Conservation (phyloP, 2,329 filamentous ascomycete species). For the Fusarium sororula region DNA sequence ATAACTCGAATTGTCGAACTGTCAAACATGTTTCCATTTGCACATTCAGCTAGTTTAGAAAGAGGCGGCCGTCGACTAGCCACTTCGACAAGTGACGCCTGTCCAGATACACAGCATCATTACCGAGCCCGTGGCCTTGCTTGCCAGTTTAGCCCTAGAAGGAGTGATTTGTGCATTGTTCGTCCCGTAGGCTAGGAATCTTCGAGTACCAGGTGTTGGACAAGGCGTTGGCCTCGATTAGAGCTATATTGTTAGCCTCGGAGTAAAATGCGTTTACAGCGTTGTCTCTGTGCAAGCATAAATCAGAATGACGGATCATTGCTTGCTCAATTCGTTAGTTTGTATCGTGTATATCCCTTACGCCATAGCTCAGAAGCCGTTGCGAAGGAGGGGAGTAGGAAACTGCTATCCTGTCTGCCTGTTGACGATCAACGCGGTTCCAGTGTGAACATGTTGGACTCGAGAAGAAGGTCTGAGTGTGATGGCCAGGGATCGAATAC, state of each 20-base stretch:
- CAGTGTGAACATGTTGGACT: constrained; percentile 10
- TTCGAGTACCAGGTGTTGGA: constrained; percentile 25
- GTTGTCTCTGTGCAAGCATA: background rate
- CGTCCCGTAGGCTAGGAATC: constrained; percentile 14
- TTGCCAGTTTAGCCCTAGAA: constrained; percentile 6
- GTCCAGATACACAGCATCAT: constrained; percentile 3
- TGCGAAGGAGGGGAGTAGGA: background rate
- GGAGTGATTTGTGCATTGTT: constrained; percentile 28
- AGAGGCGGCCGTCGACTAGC: background rate
- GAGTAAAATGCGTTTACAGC: constrained; percentile 1
- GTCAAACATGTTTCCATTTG: constrained; percentile 3
- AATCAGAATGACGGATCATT: background rate
- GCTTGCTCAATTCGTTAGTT: background rate
- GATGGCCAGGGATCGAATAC: constrained; percentile 11
- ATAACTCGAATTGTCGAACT: background rate
- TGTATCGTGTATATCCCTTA: background rate
- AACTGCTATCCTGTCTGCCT: constrained; percentile 3
- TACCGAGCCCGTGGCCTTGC: constrained; percentile 20
- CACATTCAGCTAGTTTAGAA: background rate
- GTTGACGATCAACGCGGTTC: constrained; percentile 22
- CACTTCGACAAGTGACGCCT: constrained; percentile 1
- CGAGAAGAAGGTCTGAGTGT: background rate
- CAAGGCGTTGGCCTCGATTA: constrained; percentile 19
- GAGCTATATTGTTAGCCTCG: constrained; percentile 3
- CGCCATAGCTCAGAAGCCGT: background rate